Conservation (phyloP, 2,329 filamentous ascomycete genomes). For the Pseudogymnoascus sp. region DNA sequence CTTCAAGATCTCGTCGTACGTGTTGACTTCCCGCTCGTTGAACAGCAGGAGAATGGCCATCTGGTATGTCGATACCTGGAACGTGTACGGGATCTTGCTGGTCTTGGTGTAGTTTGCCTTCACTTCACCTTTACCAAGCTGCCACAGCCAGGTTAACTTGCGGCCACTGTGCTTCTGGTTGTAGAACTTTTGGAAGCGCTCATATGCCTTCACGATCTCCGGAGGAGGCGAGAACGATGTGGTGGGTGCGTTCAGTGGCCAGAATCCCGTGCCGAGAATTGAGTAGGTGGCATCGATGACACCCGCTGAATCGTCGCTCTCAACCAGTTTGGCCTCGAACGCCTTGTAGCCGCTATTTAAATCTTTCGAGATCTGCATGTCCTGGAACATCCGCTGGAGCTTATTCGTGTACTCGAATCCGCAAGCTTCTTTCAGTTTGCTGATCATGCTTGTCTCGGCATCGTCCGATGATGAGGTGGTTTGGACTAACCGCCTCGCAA, state of each 20-base stretch:
- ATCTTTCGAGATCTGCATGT: constrained; percentile 98
- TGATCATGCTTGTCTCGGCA: constrained; percentile 98
- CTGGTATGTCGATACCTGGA: constrained; percentile 95
- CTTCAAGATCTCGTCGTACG: constrained; percentile 79
- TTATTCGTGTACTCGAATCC: constrained; percentile 99
- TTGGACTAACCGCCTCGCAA: constrained; percentile 89
- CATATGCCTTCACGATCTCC: constrained; percentile 77
- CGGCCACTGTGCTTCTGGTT: constrained; percentile 93
- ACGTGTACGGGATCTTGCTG: constrained; percentile 85
- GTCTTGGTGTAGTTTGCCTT: constrained; percentile 87
- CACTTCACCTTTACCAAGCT: constrained; percentile 94
- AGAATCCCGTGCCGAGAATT: constrained; percentile 92
- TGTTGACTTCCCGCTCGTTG: constrained; percentile 79
- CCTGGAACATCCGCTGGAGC: constrained; percentile 98
- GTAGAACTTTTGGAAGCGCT: constrained; percentile 86
- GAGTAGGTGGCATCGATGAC: constrained; percentile 81
- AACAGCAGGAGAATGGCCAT: constrained; percentile 94
- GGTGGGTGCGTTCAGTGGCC: constrained; percentile 79
- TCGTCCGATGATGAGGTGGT: constrained; percentile 94
- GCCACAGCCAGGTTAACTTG: constrained; percentile 97
- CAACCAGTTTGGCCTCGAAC: constrained; percentile 55
- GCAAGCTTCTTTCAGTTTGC: constrained; percentile 95
- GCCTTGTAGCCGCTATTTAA: constrained; percentile 84
- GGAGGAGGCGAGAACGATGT: constrained; percentile 82
- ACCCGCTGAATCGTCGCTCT: constrained; percentile 55